Conservation (phyloP, 257 asterid species). For the Solanum acaule region DNA sequence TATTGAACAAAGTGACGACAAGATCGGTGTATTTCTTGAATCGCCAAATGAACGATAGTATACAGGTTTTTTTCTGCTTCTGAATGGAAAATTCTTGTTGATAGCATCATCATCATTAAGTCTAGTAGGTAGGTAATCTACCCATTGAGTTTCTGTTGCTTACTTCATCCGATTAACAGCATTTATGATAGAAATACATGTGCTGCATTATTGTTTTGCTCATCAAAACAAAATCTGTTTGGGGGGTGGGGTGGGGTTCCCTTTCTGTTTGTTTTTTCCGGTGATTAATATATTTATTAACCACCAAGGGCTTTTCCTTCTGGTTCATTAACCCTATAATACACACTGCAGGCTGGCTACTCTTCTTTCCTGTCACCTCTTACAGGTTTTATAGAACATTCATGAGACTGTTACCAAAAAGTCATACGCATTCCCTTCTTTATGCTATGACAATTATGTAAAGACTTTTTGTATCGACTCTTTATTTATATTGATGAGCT, state of each 20-base stretch:
- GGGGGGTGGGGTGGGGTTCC: neutral
- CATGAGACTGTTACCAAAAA: neutral
- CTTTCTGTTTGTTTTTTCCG: neutral
- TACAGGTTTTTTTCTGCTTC: constrained; percentile 57
- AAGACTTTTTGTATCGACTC: neutral
- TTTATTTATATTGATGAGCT: neutral
- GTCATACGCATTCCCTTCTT: neutral
- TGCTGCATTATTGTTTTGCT: neutral
- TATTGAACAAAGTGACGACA: constrained; percentile 63
- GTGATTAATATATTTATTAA: neutral
- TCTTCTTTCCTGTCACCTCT: neutral
- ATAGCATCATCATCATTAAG: neutral
- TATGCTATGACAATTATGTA: neutral
- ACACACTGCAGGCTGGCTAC: neutral
- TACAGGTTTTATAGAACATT: neutral
- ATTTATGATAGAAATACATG: neutral
- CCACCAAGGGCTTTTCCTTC: neutral
- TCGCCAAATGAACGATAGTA: constrained; percentile 81
- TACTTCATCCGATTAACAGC: neutral
- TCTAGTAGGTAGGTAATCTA: neutral
- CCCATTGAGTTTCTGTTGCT: neutral
- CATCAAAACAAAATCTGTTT: neutral
- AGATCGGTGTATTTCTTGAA: constrained; percentile 63
- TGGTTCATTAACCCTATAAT: neutral
- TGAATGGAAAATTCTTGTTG: neutral